Conservation (phyloP, 2,329 filamentous ascomycete species). For the Chaetomium olivaceum region DNA sequence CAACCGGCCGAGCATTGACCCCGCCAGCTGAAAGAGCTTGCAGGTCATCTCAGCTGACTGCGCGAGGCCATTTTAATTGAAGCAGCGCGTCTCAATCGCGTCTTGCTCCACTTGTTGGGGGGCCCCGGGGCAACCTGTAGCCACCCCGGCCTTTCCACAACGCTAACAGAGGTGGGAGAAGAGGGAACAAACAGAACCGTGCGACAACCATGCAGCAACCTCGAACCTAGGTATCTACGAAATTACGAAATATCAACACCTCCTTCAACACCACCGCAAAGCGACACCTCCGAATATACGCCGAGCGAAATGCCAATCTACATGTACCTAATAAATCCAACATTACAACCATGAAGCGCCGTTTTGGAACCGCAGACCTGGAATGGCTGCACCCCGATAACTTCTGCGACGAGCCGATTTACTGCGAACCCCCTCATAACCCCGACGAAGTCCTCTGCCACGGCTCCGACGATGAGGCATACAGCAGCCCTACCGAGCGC, state of each 20-base stretch:
- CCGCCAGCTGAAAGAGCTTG: conserved; percentile 9
- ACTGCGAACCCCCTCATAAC: conserved; percentile 47
- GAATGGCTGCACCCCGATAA: conserved; percentile 27
- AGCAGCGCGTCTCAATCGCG: conserved; percentile 22
- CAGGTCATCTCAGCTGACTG: conserved; percentile 28
- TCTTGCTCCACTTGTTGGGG: not conserved
- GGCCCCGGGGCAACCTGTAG: conserved; percentile 17
- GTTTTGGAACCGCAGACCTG: conserved; percentile 2
- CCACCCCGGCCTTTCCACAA: conserved; percentile 1
- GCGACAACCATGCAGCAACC: not conserved
- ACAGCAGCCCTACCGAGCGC: conserved; percentile 48
- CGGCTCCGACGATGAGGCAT: conserved; percentile 60
- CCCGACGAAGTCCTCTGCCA: conserved; percentile 52
- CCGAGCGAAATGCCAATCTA: conserved; percentile 5
- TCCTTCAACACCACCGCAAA: not conserved
- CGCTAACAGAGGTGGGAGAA: not conserved
- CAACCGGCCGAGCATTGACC: conserved; percentile 10
- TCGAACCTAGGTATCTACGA: no score
- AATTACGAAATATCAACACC: not conserved
- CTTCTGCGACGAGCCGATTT: conserved; percentile 44
- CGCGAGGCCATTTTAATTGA: conserved; percentile 27
- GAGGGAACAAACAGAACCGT: not conserved
- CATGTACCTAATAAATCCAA: not conserved
- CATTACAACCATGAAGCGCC: conserved; percentile 35
- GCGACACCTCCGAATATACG: not conserved